Percentiles rank a stretch among this genome's conserved stretches.
Conservation (phyloP, 495 filamentous ascomycete genomes). For the Talaromyces wortmannii region DNA sequence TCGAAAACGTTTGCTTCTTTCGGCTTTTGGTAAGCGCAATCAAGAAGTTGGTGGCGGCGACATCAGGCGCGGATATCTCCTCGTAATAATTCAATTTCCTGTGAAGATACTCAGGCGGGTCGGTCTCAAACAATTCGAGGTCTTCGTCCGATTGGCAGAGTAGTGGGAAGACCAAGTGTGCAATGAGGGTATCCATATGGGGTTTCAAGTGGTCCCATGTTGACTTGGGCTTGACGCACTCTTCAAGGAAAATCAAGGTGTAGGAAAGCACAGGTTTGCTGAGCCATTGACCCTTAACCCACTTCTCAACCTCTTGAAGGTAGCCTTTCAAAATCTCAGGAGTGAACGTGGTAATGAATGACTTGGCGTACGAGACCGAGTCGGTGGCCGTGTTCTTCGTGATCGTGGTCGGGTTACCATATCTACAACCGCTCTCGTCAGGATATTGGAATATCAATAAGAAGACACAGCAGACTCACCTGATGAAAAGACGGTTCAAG, state of each 20-base stretch:
- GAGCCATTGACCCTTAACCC: constrained; percentile 95
- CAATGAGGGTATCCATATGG: constrained; percentile 84
- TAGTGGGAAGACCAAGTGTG: constrained; percentile 91
- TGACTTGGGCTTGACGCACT: constrained; percentile 93
- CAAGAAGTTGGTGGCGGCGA: constrained; percentile 94
- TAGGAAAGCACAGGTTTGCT: constrained; percentile 89
- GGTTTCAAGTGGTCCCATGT: constrained; percentile 95
- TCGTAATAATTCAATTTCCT: constrained; percentile 97
- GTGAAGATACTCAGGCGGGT: constrained; percentile 94
- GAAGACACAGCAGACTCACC: constrained; percentile 43
- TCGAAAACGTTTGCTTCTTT: constrained; percentile 90
- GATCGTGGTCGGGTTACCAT: constrained; percentile 74
- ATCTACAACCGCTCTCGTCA: constrained; percentile 43
- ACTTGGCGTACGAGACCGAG: constrained; percentile 73
- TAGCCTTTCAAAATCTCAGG: constrained; percentile 94
- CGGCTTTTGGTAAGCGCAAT: constrained; percentile 90
- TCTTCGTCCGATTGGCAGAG: constrained; percentile 91
- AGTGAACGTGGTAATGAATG: constrained; percentile 84
- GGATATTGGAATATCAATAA: background rate
- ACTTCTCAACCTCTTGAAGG: constrained; percentile 87
- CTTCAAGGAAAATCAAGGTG: constrained; percentile 88
- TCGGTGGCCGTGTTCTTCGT: constrained; percentile 62
- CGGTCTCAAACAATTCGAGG: constrained; percentile 85
- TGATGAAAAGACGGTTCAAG: constrained; percentile 88
- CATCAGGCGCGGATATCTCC: constrained; percentile 91